phyloP scores from a whole-genome alignment of 2,329 filamentous ascomycete species.

The Trichoderma arundinaceum region DNA sequence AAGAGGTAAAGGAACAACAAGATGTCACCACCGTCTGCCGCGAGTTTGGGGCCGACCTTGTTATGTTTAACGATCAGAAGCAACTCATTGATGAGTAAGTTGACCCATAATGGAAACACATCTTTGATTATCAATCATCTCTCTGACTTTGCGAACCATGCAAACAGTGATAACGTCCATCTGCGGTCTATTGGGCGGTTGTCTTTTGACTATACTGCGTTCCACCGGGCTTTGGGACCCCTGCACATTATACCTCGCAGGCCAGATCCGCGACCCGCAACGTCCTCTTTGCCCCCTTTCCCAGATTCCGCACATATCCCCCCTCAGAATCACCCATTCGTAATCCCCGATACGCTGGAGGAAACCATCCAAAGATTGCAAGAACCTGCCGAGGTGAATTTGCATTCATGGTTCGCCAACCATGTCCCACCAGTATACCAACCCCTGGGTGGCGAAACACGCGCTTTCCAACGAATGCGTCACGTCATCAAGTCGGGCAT shows the following conservation, averaged over 20 bases:
- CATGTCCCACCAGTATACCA: conserved; percentile 65
- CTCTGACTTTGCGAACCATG: too few species aligned
- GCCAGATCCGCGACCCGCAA: conserved; percentile 58
- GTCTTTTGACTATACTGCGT: too few species aligned
- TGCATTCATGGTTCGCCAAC: conserved; percentile 54
- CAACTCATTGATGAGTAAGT: conserved; percentile 80
- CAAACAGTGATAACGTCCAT: too few species aligned
- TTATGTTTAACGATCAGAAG: conserved; percentile 75
- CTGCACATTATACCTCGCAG: conserved; percentile 67
- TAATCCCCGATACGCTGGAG: conserved; percentile 61
- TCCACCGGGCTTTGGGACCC: conserved; percentile 55
- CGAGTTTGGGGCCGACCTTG: conserved; percentile 62
- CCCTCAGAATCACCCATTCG: conserved; percentile 65
- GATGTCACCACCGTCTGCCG: conserved; percentile 60
- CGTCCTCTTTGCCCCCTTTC: conserved; percentile 60
- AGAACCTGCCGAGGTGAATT: conserved; percentile 54
- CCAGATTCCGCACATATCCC: conserved; percentile 59
- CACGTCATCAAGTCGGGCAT: conserved; percentile 66
- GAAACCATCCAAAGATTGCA: conserved; percentile 60
- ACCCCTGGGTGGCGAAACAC: conserved; percentile 70
- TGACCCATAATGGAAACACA: not conserved
- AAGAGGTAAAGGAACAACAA: conserved; percentile 70
- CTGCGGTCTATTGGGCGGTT: too few species aligned
- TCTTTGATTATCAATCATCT: too few species aligned
- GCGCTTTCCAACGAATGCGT: conserved; percentile 62